Base-by-base conservation (phyloP, 2,329 filamentous ascomycete species). In the Hypoxylon sp. region DNA sequence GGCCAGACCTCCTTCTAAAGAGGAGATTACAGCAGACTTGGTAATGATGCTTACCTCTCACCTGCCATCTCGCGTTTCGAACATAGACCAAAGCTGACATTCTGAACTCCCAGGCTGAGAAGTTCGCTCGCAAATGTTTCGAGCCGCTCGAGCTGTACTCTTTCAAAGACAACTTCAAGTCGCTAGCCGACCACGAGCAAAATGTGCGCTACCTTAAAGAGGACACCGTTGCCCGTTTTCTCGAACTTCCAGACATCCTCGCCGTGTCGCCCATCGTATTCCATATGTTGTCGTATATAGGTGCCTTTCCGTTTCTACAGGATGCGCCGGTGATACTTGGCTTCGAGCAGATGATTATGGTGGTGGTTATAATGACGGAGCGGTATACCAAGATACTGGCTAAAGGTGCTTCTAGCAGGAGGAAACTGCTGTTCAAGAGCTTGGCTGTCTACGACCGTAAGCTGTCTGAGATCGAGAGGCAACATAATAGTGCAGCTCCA, bases 221-320 rank as follows among this genome's bases (percentile, higher is more conserved):
- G 75, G 87, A 90, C 56, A 93, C 90, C 10, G 81, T 93, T 70
- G 86, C 89, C 65, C 86, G 90, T 34, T 93, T 92, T 77, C 86
- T 94, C 48, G 90, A 92, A 79, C 85, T 94, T 19, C 91, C 91
- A 2, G 90, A 93, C 75, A 85, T 90, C 25, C 81, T 93, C 25
- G 86, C 84, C 55, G 90, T 87, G 6, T 91, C 90, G 3, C 85
- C 90, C 1, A 85, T 93, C 46, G 75, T 93, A 49, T 93, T 92
- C 74, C 90, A 92, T 73, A 90, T 93, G 84, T 78, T 90, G 2
- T 90, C 89, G 3, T 91, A 90, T 72, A 82, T 93, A 0, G 91
- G 89, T 32, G 89, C 91, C 0, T 93, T 94, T 65, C 91, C 91
- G 0, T 93, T 93, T 70, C 82, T 91, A 2, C 85, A 87, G 57